Evolutionary conservation across 225 moss, liverwort and hornwort species (phyloP), one percentile per base, ranked within the genome.

Genomic region (Lunularia cruciata): DNA sequence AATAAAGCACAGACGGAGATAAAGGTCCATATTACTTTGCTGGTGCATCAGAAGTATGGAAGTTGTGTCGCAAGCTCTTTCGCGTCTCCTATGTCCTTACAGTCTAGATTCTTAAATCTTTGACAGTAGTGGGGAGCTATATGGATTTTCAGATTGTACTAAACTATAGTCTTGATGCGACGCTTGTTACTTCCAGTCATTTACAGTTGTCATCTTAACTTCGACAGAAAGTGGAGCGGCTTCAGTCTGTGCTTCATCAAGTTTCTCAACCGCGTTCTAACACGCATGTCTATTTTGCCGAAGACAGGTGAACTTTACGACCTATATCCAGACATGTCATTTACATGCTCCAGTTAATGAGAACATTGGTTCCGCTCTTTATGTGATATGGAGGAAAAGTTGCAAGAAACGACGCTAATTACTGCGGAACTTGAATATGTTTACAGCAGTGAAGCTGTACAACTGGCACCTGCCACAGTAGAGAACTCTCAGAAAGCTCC

Each of bases 1-100:
- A 87, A 84, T 58, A 90, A 87, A 75, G 87, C 90, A 25, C 96
- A 92, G 78, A 79, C 78, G 71, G 96, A 96, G 80, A 74, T 73
- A 11, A 96, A 80, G 84, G 84, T 84, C 26, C 20, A 65, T 47
- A 26, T 9, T 16, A 30, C 13, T 34, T 22, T 15, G 15, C 14
- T 30, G 55, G 28, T 56, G 64, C 23, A 45, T 31, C 35, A n/a
- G n/a, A n/a, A n/a, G n/a, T n/a, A n/a, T n/a, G n/a, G n/a, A n/a
- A n/a, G n/a, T n/a, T n/a, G n/a, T n/a, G n/a, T n/a, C n/a, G n/a
- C n/a, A n/a, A n/a, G n/a, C n/a, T n/a, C n/a, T n/a, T n/a, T n/a
- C n/a, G n/a, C n/a, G n/a, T n/a, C n/a, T n/a, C n/a, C n/a, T 3
- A 26, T 4, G 43, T 15, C 39, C 18, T 37, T 64, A 4, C 63